Conservation (phyloP, 306 rosid genomes). For the Ochetophila trinervis region DNA sequence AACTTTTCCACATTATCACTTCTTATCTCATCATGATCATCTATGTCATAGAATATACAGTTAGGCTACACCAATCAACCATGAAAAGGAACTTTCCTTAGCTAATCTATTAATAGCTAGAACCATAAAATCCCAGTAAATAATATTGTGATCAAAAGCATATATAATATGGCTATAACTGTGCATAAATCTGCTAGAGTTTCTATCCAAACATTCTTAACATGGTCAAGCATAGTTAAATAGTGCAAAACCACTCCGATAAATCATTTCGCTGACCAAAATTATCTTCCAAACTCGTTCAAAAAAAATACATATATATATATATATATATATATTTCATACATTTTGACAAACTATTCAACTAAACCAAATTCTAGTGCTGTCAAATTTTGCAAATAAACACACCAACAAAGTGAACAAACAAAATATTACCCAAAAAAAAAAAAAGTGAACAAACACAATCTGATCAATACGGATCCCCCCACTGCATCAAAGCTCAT, state of each 20-base stretch:
- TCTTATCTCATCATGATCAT: conserved; percentile 36
- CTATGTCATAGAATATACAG: conserved; percentile 28
- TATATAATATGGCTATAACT: not conserved
- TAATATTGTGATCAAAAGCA: not conserved
- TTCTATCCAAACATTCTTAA: not conserved
- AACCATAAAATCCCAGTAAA: not conserved
- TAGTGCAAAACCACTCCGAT: too few species aligned
- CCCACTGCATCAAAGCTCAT: too few species aligned
- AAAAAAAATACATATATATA: too few species aligned
- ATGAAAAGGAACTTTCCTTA: not conserved
- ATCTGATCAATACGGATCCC: not conserved
- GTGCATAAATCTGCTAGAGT: not conserved
- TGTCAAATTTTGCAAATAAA: too few species aligned
- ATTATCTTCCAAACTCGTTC: too few species aligned
- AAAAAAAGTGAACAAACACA: not conserved
- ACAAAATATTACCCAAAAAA: not conserved
- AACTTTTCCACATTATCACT: conserved; percentile 16
- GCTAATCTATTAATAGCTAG: not conserved
- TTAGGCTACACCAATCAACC: not conserved
- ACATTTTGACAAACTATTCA: not conserved
- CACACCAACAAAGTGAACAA: not conserved
- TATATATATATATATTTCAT: too few species aligned
- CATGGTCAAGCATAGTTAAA: too few species aligned
- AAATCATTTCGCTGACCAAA: too few species aligned
- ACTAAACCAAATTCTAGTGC: too few species aligned